phyloP scores from a whole-genome alignment of 208 protist genomes.

The Leishmania gerbilli region DNA sequence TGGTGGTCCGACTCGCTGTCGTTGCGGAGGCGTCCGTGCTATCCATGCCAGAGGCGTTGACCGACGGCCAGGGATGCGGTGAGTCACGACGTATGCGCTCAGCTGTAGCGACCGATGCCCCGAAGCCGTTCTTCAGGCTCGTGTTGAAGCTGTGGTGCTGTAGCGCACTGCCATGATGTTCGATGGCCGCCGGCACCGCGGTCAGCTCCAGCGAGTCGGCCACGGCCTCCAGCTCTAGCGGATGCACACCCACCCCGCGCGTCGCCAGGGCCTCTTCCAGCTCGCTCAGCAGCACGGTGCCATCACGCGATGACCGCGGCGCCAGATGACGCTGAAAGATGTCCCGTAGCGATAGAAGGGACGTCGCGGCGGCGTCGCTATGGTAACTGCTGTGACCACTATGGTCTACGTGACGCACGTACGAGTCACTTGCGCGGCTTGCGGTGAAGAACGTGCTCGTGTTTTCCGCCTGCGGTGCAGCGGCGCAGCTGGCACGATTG shows the following conservation, averaged over 20 bases:
- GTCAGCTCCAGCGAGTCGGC: slow-evolving; percentile 59
- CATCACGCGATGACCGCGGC: slow-evolving; percentile 7
- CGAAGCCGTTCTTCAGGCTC: not conserved
- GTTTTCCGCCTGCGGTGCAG: not conserved
- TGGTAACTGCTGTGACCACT: not conserved
- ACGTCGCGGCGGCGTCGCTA: not conserved
- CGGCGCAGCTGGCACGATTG: not conserved
- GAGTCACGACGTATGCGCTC: not conserved
- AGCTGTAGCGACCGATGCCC: not conserved
- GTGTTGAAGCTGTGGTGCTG: not conserved
- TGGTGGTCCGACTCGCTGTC: not conserved
- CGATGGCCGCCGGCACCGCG: not conserved
- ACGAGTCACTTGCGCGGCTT: not conserved
- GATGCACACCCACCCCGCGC: slow-evolving; percentile 35
- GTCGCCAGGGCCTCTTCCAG: slow-evolving; percentile 32
- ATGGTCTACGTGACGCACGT: not conserved
- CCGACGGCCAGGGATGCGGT: not conserved
- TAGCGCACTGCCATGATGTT: not conserved
- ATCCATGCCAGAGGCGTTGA: not conserved
- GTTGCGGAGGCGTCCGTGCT: not conserved
- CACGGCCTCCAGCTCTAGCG: slow-evolving; percentile 61
- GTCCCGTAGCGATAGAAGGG: slow-evolving; percentile 31
- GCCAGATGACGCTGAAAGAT: slow-evolving; percentile 22
- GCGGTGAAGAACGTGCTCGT: not conserved
- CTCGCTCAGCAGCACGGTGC: slow-evolving; percentile 37